Base-by-base conservation (phyloP, 73 alveolate genomes). In the Urostyla sp. region DNA sequence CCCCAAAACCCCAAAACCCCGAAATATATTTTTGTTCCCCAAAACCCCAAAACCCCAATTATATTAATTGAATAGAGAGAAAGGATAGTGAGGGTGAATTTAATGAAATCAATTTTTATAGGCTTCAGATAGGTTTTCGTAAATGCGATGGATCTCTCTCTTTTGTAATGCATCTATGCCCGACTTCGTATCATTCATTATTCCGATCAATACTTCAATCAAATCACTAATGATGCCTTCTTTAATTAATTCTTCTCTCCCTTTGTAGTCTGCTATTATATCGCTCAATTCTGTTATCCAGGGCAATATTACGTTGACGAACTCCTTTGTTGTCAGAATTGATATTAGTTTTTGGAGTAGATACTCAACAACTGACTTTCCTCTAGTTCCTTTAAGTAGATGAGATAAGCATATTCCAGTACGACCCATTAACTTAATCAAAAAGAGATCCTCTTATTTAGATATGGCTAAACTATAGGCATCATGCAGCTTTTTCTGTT, bases 371-470 rank as follows among this genome's bases (percentile, higher is more conserved):
- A 63, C 21, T 4, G 26, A 6, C 44, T 16, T 63, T 44, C 48
- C 45, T 40, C 16, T 63, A 1, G 16, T 44, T 4, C 45, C 45
- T n/a, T 4, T 28, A 28, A 63, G 40, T 3, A 84, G 60, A 16
- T 84, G 18, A 24, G 48, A 36, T 10, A 84, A 18, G 28, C 72
- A 40, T 13, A 84, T 56, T 38, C 92, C 81, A 28, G 90, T 80
- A 36, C 63, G 44, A 3, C 90, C 90, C 63, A 80, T 61, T 6
- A 80, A 27, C 34, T 67, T 80, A 13, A 80, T 63, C 8, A 80
- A 27, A 6, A 66, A 36, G 36, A 80, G 23, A 49, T 61, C 84
- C 8, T 63, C 67, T 11, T 56, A 69, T n/a, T 34, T 49, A 13
- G 49, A 23, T 4, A 69, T 27, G 11, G 83, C 83, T 16, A 69